Base-by-base conservation (phyloP, 1,139 yeast species). In the Meyerozyma carpophila region DNA sequence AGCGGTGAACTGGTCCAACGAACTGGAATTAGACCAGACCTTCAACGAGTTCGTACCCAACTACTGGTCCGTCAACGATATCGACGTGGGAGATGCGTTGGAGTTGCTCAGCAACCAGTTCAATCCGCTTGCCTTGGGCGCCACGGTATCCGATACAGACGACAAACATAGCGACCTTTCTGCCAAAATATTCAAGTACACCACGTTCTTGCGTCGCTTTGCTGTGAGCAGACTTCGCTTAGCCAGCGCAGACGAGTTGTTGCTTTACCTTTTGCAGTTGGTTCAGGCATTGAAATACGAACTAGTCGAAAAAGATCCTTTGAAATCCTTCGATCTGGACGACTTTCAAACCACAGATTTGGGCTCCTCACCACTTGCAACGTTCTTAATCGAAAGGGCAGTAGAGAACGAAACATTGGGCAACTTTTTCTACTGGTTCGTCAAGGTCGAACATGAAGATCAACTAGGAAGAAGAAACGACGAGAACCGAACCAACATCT, bases 281-380 rank as follows among this genome's bases (percentile, higher is more conserved):
- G 98, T 94, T 0, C 98, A 91, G 58, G 96, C 97, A 0, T 75
- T 94, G 40, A 84, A 89, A 50, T 89, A 88, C 59, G 98, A 73
- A 48, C 56, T 72, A 0, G 46, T 31, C 10, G 34, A 31, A 6
- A 31, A 31, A 14, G 34, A 31, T 13, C 37, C 25, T 18, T n/a
- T 14, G n/a, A 21, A 21, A 11, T 34, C 37, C 5, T 18, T 18
- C 37, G 43, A 37, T 25, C 20, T 28, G 25, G 40, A 40, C 7
- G 39, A 40, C 18, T 29, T 29, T 27, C 54, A 52, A 6, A 46
- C 41, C 36, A 47, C 53, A 8, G 53, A 50, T 27, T 44, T 50
- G 11, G 56, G 54, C 5, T 46, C 58, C 13, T 81, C 90, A 0
- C 90, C 94, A 5, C 66, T 91, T 45, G 94, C 95, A 0, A 78